Base-by-base conservation (phyloP, 2,329 filamentous ascomycete species). In the Apiospora rasikravindrae region DNA sequence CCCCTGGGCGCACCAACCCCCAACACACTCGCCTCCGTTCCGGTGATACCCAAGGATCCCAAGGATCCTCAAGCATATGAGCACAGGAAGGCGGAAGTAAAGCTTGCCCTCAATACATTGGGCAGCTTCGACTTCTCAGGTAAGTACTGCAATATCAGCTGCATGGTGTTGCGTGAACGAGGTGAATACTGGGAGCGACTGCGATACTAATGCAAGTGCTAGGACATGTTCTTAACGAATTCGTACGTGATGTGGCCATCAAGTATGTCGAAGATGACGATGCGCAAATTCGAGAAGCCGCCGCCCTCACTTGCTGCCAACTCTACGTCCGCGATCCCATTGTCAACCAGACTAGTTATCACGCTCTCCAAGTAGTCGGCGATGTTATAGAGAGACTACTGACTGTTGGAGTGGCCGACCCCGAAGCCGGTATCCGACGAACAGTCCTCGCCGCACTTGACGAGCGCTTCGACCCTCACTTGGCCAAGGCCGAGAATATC, bases 261-360 rank as follows among this genome's bases (percentile, higher is more conserved):
- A 96, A 96, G 81, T 99, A 98, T 77, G 96, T 99, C 57, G 96
- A 99, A 77, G 96, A 97, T 75, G 96, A 98, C 77, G 97, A 98
- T 77, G 89, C 94, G 0, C 94, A 97, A 75, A 98, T 98, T 69
- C 91, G 96, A 73, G 96, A 98, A 82, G 96, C 96, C 22, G 96
- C 96, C 2, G 95, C 96, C 22, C 87, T 99, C 73, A 99, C 97
- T 6, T 98, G 96, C 83, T 99, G 97, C 80, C 97, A 99, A 81
- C 89, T 99, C 66, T 98, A 98, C 79, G 94, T 98, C 66, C 92
- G 94, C 77, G 97, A 99, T 80, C 96, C 96, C 0, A 98, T 99
- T 75, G 95, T 99, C 78, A 96, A 98, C 78, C 96, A 99, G 83
- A 98, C 96, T 8, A 98, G 96, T 81, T 94, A 96, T 75, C 96